Conservation (phyloP, 2,329 filamentous ascomycete species). For the Phaeoacremonium minimum region DNA sequence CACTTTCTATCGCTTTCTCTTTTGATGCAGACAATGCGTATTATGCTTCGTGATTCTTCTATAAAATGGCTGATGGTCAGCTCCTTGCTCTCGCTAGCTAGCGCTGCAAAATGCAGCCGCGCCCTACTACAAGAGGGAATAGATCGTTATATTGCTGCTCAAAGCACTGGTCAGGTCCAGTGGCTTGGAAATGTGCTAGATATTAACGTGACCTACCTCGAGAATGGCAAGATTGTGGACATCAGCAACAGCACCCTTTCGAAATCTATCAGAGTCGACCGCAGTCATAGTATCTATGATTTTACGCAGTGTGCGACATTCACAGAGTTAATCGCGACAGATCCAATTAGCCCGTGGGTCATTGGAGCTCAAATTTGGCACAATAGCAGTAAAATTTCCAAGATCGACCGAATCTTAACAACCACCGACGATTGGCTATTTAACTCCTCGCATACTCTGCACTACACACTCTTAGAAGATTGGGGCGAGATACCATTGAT, state of each 20-base stretch:
- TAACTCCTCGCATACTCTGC: slow-evolving; percentile 23
- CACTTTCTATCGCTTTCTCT: too few relatives aligned
- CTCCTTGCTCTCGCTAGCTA: too few relatives aligned
- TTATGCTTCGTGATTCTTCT: too few relatives aligned
- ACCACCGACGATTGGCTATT: slow-evolving; percentile 26
- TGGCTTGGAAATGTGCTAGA: not conserved
- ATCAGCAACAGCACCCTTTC: slow-evolving; percentile 17
- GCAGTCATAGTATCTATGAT: slow-evolving; percentile 18
- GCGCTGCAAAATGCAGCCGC: not conserved
- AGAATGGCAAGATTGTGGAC: slow-evolving; percentile 21
- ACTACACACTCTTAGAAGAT: slow-evolving; percentile 20
- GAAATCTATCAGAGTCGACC: slow-evolving; percentile 18
- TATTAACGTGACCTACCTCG: slow-evolving; percentile 24
- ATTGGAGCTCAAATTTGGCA: slow-evolving; percentile 12
- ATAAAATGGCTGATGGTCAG: too few relatives aligned
- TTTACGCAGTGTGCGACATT: slow-evolving; percentile 2
- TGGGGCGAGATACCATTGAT: slow-evolving; percentile 21
- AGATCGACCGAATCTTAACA: slow-evolving; percentile 25
- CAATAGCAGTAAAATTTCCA: slow-evolving; percentile 5
- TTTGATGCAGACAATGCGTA: too few relatives aligned
- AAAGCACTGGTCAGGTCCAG: not conserved
- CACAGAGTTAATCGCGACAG: slow-evolving; percentile 5
- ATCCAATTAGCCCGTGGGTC: slow-evolving; percentile 17
- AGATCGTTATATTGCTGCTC: not conserved
- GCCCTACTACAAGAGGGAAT: not conserved